Evolutionary conservation across 768 basidiomycete species (phyloP), one percentile per base, ranked within the genome.

Genomic region (Pleurotus ostreatus): DNA sequence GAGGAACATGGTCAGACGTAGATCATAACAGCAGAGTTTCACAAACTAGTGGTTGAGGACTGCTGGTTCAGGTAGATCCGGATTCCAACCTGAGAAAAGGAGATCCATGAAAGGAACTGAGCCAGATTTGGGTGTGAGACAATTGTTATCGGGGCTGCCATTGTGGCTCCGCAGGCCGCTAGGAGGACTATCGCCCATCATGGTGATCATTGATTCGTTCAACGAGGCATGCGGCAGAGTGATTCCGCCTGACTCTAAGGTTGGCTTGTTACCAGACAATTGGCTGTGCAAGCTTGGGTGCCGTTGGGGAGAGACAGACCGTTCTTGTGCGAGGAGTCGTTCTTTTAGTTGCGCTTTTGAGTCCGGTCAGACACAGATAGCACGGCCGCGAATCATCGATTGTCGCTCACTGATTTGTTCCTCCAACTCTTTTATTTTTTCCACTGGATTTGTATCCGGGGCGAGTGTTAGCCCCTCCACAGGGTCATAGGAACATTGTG

Each of bases 401-500:
- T 23, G 23, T 37, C 9, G 55, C 69, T 60, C 66, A 90, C 91
- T 75, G 61, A 93, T 85, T 74, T 92, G 83, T 56, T 84, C 83
- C 68, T 93, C 91, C 15, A 93, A 73, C 41, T 85, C 78, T 57
- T 79, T 81, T 56, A 93, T 90, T 68, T 86, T 89, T 59, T 90
- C 88, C 11, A 82, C 63, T n/a, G 89, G 89, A 68, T 92, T 88
- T 11, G 80, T 83, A 57, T 92, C 88, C 48, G 89, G 81, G 18
- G 88, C 85, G 39, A 93, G 79, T 6, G 83, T 77, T 38, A 92
- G 69, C 15, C 91, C 92, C 68, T 93, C 91, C 13, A 92, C 85
- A 2, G 90, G 91, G 70, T 94, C 91, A 67, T 94, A 94, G 8
- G 82, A 82, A 63, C 91, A 94, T 63, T 88, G 86, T 6, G 91